These are phyloP conservation scores for Neoboletus magnificus DNA, from an alignment of 768 basidiomycete species.

Conservation along the genomic window DNA sequence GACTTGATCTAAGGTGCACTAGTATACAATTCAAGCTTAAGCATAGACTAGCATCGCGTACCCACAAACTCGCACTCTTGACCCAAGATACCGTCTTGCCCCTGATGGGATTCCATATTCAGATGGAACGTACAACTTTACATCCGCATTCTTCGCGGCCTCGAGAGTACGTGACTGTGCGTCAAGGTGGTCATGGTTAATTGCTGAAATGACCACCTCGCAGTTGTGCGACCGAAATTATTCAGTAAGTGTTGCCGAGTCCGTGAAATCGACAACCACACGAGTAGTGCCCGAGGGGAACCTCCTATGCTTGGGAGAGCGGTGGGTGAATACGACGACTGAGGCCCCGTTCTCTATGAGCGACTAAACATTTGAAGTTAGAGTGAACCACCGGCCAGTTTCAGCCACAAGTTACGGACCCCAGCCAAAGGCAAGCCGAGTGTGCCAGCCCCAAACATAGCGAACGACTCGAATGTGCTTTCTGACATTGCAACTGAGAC, in stretches of 20 bases:
- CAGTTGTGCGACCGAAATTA: slow-evolving; percentile 17
- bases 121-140: slow-evolving; percentile 31
- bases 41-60: neutral
- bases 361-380: slow-evolving; percentile 3
- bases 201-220: slow-evolving; percentile 29
- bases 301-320: slow-evolving; percentile 5
- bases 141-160: slow-evolving; percentile 28
- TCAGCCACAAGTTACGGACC: neutral
- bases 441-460: slow-evolving; percentile 19
- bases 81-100: slow-evolving; percentile 18
- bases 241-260: slow-evolving; percentile 3
- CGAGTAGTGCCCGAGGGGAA: slow-evolving; percentile 6
- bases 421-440: slow-evolving; percentile 10
- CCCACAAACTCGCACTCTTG: slow-evolving; percentile 19
- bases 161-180: slow-evolving; percentile 25
- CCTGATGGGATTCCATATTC: slow-evolving; percentile 24
- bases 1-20: slow-evolving; percentile 6
- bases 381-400: neutral
- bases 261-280: slow-evolving; percentile 13
- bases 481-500: slow-evolving; percentile 4
- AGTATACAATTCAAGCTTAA: neutral
- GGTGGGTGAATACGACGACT: slow-evolving; percentile 14
- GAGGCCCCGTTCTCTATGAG: slow-evolving; percentile 11
- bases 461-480: slow-evolving; percentile 18
- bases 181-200: slow-evolving; percentile 16